Evolutionary conservation across 257 asterid species (phyloP), one percentile per base, ranked within the genome.

Genomic region (Coffea eugenioides): DNA sequence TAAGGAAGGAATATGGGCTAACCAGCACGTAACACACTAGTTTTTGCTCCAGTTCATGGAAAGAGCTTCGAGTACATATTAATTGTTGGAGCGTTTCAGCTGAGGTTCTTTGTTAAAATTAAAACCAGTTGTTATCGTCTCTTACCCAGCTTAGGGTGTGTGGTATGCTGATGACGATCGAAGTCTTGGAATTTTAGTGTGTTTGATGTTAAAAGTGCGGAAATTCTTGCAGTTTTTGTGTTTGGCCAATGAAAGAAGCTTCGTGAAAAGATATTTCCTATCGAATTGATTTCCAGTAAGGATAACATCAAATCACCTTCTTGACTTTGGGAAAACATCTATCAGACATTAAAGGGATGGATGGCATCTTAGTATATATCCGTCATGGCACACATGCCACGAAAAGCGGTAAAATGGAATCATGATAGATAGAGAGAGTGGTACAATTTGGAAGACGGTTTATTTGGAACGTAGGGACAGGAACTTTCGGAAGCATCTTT

Each of bases 321-420:
- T 39, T 64, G 52, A 80, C 75, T 80, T 73, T 66, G n/a, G 79
- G 27, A 54, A 62, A 69, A 31, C 31, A 31, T 27, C 27, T 56
- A 18, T 23, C 31, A 16, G 12, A 70, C 23, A 52, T 69, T 41
- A 36, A 56, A 57, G 18, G 78, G 72, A 81, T 65, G 78, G 59
- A 31, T 31, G 31, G 31, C 31, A 31, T 31, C 31, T 31, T 76
- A 71, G 73, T 68, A 45, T 62, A 65, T 76, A 36, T 46, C 82
- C 77, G 73, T 36, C 72, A 34, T 43, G 77, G 71, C 67, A 82
- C 43, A 57, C 45, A 79, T 39, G 16, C 12, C 81, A 80, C 82
- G 76, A 74, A 86, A 86, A 83, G 81, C n/a, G 46, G 82, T 80
- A 82, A 73, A 56, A 82, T 66, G 78, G 80, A 83, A 80, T 79